These are phyloP conservation scores for Beauveria pseudobassiana DNA, from an alignment of 2,329 filamentous ascomycete genomes.

Conservation along the genomic window DNA sequence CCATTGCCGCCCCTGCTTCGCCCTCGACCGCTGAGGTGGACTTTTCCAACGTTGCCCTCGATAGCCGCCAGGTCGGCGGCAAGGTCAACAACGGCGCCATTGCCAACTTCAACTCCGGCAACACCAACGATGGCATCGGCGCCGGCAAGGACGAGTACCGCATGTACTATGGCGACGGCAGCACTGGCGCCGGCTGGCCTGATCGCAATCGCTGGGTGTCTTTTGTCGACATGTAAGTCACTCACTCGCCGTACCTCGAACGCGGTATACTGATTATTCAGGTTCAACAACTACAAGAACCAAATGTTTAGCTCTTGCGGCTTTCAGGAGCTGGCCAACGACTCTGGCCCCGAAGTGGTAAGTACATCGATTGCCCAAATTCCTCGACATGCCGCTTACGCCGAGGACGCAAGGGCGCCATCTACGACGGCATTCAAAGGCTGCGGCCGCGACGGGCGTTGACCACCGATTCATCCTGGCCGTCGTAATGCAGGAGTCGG, in stretches of 20 bases:
- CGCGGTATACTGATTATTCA: neutral
- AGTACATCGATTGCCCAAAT: constrained; percentile 8
- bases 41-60: constrained; percentile 1
- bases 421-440: constrained; percentile 27
- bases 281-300: constrained; percentile 21
- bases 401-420: constrained; percentile 10
- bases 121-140: constrained; percentile 15
- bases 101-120: constrained; percentile 11
- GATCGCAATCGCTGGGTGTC: constrained; percentile 21
- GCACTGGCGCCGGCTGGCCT: constrained; percentile 24
- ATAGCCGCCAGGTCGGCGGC: constrained; percentile 7
- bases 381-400: too few relatives aligned
- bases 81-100: constrained; percentile 10
- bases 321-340: constrained; percentile 12
- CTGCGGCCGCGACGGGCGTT: constrained; percentile 22
- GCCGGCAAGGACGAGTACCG: constrained; percentile 22
- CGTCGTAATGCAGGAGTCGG: constrained; percentile 37
- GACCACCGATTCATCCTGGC: constrained; percentile 36
- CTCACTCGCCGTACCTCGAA: neutral
- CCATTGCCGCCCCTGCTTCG: neutral
- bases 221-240: constrained; percentile 20
- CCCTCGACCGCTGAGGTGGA: neutral
- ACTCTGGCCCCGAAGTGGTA: constrained; percentile 18
- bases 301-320: constrained; percentile 17
- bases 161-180: constrained; percentile 23